Evolutionary conservation across 495 filamentous ascomycete genomes (phyloP), one percentile per base, ranked within the genome.

Genomic region (Aspergillus avenaceus): DNA sequence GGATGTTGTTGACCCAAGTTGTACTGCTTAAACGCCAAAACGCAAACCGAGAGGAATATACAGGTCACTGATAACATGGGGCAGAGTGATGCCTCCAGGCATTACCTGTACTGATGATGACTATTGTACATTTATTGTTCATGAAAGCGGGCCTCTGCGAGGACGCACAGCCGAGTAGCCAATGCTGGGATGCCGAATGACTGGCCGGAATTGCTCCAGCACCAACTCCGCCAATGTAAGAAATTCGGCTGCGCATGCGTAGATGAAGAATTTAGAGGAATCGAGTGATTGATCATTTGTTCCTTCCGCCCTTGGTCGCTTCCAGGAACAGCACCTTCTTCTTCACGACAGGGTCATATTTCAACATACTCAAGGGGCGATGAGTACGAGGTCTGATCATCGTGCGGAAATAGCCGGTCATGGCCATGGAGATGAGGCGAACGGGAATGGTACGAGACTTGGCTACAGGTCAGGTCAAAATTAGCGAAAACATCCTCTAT

Each of bases 301-400:
- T 60, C 58, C 72, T 67, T 51, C 76, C 76, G 49, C 76, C 73
- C 58, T 86, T 84, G 57, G 92, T 95, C 72, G 88, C 84, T 71
- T 97, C 91, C 23, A 96, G 79, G 70, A 97, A 97, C 3, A 97
- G 78, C 36, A 97, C 91, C 73, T 91, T 82, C 74, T 90, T 91
- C 90, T 70, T 88, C 87, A 95, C 88, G 60, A 99, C 88, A 50
- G 95, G 95, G 72, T 99, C 95, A 68, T 99, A 97, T 74, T 99
- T 99, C 55, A 97, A 77, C 91, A 97, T 95, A 72, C 87, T 92
- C 69, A 97, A 79, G 29, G 95, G 93, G 31, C 84, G 75, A 49
- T 91, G 78, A 21, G 77, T 74, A 43, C 95, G 85, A 13, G 91
- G 91, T 25, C 95, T 87, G 46, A 87, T 78, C 65, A 91, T 79